Base-by-base conservation (phyloP, 352 stramenopile genomes). In the Pythium vanterpoolii region DNA sequence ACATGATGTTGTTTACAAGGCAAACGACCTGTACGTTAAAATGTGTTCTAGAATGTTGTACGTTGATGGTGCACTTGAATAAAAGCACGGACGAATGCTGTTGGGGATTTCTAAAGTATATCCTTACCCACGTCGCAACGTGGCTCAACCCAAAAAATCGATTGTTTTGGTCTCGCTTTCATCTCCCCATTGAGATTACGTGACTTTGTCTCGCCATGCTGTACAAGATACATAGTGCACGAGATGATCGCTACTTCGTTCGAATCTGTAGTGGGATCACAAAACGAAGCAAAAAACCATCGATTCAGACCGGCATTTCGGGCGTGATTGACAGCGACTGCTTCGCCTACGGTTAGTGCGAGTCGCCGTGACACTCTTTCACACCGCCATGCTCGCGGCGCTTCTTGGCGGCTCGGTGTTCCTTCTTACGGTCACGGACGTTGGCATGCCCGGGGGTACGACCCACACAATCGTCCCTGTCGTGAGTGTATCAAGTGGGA, bases 361-460 rank as follows among this genome's bases (percentile, higher is more conserved):
- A 77, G 31, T 71, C 72, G 18, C 88, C 55, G 68, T 68, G 28
- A 68, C 83, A 57, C 64, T 92, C 19, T 86, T 85, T 11, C 77
- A 77, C 11, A 54, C 87, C 19, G 84, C 76, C 24, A 94, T 94
- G 81, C 68, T 90, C 28, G 72, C 68, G 11, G 66, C 82, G 13
- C 45, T 93, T 0, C 46, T 90, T 10, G 60, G 68, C 13, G 77
- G 68, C 3, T 72, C 71, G 1, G 64, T 73, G 9, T 88, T 83
- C 66, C 40, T 96, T 2, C 34, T 86, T 27, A 31, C 78, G 5
- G 83, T 79, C 0, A 92, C 80, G 8, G 68, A 72, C 46, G 69
- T 79, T 42, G 60, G 60, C 9, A 64, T 96, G 51, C 83, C 86
- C 0, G 81, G 94, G 24, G 91, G 79, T 2, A 94, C 83, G 11